phyloP scores from a whole-genome alignment of 371 early-diverging fungal species.

The Funneliformis caledonium region DNA sequence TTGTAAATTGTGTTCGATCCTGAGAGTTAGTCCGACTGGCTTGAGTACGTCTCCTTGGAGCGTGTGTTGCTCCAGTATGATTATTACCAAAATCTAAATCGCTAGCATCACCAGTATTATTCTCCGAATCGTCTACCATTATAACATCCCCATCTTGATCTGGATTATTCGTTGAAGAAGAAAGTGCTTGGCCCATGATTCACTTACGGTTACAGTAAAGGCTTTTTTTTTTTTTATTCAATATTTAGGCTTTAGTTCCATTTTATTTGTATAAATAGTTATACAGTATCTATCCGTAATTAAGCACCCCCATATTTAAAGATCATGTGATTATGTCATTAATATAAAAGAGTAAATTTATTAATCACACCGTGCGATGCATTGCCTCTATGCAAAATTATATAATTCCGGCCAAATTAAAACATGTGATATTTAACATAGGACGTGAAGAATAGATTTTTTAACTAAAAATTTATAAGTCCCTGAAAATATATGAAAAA shows the following conservation, averaged over 20 bases:
- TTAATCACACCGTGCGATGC: no score
- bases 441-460: no score
- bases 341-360: no score
- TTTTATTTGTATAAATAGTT: no score
- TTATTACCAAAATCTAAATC: background rate
- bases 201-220: background rate
- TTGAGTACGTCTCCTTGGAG: background rate
- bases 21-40: background rate
- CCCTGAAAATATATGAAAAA: no score
- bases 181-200: slow-evolving; percentile 16
- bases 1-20: background rate
- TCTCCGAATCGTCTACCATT: slow-evolving; percentile 32
- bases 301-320: no score
- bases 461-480: no score
- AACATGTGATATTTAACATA: no score
- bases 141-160: slow-evolving; percentile 34
- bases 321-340: no score
- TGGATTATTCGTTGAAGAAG: slow-evolving; percentile 16
- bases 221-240: background rate
- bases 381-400: no score
- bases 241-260: background rate
- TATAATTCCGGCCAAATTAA: no score
- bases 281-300: no score
- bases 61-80: background rate
- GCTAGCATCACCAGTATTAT: background rate